phyloP scores from a whole-genome alignment of 2,329 filamentous ascomycete genomes.

The Paraphoma chrysanthemicola region DNA sequence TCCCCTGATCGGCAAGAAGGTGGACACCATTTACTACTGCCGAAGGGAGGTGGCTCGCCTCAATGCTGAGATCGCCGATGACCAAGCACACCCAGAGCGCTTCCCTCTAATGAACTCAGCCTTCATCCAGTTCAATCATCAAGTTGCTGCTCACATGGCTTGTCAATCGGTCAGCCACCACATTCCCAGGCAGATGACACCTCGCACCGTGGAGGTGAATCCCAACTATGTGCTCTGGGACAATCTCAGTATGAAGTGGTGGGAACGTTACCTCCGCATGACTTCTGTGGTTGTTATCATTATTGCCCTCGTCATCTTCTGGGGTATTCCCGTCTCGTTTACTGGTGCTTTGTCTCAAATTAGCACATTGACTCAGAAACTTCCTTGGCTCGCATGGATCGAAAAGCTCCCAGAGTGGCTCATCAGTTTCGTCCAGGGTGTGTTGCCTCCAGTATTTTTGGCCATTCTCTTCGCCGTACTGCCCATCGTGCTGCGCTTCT shows the following conservation, averaged over 20 bases:
- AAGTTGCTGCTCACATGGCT: conserved; percentile 97
- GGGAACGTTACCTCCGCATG: conserved; percentile 81
- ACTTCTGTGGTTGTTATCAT: conserved; percentile 71
- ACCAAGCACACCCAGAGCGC: conserved; percentile 83
- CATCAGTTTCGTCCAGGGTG: conserved; percentile 78
- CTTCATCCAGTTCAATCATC: conserved; percentile 98
- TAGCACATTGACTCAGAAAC: conserved; percentile 68
- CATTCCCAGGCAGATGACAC: conserved; percentile 90
- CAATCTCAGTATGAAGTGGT: conserved; percentile 96
- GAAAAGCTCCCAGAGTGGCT: conserved; percentile 65
- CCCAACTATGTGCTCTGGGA: conserved; percentile 95
- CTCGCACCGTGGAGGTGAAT: conserved; percentile 89
- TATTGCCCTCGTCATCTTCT: conserved; percentile 79
- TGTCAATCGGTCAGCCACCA: conserved; percentile 93
- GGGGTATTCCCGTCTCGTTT: conserved; percentile 89
- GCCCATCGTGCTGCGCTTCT: conserved; percentile 76
- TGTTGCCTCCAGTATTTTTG: conserved; percentile 80
- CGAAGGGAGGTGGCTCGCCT: conserved; percentile 84
- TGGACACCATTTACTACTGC: conserved; percentile 93
- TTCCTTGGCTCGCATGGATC: conserved; percentile 76
- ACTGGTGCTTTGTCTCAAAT: conserved; percentile 84
- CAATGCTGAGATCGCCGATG: conserved; percentile 89
- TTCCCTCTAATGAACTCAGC: conserved; percentile 95
- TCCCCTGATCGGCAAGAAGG: conserved; percentile 84
- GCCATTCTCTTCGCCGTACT: conserved; percentile 80